These are phyloP conservation scores for Calonectria hawksworthii DNA, from an alignment of 2,329 filamentous ascomycete genomes.

Conservation along the genomic window DNA sequence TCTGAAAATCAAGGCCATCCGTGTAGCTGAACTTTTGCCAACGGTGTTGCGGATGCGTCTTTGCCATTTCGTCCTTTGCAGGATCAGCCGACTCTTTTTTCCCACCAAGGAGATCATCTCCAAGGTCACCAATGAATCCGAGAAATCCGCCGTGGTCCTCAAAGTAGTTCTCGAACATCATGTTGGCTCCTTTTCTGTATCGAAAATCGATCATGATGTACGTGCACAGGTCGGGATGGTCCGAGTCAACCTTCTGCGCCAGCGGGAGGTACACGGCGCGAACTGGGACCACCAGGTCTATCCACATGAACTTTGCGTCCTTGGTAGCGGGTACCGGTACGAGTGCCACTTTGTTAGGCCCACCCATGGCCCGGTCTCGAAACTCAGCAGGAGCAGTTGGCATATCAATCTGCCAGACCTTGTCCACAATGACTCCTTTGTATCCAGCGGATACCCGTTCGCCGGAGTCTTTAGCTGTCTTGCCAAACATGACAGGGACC, in stretches of 20 bases:
- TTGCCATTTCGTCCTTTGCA: neutral
- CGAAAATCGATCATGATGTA: neutral
- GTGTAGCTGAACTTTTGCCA: too few relatives aligned
- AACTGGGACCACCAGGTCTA: neutral
- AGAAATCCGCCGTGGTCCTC: too few relatives aligned
- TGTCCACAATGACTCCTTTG: neutral
- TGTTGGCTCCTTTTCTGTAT: neutral
- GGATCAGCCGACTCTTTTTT: too few relatives aligned
- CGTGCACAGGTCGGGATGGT: neutral
- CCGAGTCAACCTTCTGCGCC: neutral
- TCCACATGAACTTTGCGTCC: neutral
- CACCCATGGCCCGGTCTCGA: neutral
- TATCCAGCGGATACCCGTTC: too few relatives aligned
- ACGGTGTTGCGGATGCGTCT: neutral
- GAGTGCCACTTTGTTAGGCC: neutral
- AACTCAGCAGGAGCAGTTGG: neutral
- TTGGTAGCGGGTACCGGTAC: neutral
- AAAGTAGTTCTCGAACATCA: neutral
- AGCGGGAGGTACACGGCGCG: neutral
- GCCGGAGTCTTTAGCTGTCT: too few relatives aligned
- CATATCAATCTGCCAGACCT: neutral
- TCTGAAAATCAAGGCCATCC: too few relatives aligned
- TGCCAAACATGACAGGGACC: neutral
- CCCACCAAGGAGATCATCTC: too few relatives aligned
- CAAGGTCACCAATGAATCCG: too few relatives aligned